A percentile compares a stretch with the other conserved stretches of the same genome.
Conservation (phyloP, 768 basidiomycete species). For the Russula virescens region DNA sequence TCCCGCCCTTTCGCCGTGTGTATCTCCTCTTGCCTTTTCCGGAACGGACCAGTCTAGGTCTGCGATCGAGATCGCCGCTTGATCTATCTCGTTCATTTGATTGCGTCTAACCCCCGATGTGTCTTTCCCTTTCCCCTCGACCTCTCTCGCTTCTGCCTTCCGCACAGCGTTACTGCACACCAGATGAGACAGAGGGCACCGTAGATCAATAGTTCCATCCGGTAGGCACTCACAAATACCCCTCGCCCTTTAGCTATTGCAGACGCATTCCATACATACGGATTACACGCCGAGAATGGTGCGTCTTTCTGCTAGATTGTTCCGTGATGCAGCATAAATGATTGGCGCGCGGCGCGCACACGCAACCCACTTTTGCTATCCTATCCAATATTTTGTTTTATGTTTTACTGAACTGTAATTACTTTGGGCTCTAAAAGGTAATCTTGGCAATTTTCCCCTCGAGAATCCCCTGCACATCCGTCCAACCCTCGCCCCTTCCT, state of each 20-base stretch:
- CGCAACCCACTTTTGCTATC: neutral
- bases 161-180: neutral
- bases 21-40: constrained; percentile 19
- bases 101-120: constrained; percentile 16
- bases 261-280: neutral
- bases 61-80: constrained; percentile 21
- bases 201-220: constrained; percentile 6
- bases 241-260: constrained; percentile 9
- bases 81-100: constrained; percentile 5
- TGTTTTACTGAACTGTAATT: neutral
- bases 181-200: no score
- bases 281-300: constrained; percentile 12
- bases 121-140: constrained; percentile 7
- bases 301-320: constrained; percentile 18
- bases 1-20: constrained; percentile 18
- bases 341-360: constrained; percentile 14
- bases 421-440: constrained; percentile 1
- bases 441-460: constrained; percentile 14
- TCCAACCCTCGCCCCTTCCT: neutral
- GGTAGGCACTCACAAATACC: neutral
- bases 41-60: constrained; percentile 16
- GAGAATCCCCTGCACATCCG: neutral
- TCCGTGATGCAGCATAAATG: constrained; percentile 18
- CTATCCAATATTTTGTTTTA: neutral
- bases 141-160: no score